Evolutionary conservation across 345 rosid species (phyloP).

Genomic region (Linum trigynum): DNA sequence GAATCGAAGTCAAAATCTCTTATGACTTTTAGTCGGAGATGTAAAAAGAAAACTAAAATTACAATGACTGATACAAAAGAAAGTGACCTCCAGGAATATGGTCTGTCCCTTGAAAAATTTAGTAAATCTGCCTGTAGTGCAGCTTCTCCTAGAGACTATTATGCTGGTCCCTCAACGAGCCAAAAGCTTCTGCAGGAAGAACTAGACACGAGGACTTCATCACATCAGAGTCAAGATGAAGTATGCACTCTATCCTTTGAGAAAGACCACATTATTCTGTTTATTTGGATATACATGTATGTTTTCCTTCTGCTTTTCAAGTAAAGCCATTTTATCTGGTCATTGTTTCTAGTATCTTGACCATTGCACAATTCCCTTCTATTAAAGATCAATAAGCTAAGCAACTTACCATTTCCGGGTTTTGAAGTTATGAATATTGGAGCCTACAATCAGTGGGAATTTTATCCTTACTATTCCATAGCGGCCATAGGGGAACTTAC

Average conservation of each 20-base stretch:
- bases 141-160: slow-evolving; percentile 12
- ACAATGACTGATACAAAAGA: slow-evolving; percentile 11
- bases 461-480: too few species aligned
- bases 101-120: slow-evolving; percentile 6
- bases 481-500: too few species aligned
- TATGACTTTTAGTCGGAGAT: slow-evolving; percentile 34
- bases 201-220: neutral
- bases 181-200: slow-evolving; percentile 7
- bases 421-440: too few species aligned
- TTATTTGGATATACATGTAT: neutral
- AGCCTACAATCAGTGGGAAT: too few species aligned
- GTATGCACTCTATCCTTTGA: slow-evolving; percentile 8
- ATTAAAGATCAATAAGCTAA: too few species aligned
- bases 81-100: neutral
- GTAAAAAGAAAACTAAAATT: slow-evolving; percentile 21
- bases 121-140: slow-evolving; percentile 5
- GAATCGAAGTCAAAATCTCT: slow-evolving; percentile 16
- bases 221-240: slow-evolving; percentile 9
- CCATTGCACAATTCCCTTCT: too few species aligned
- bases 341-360: too few species aligned
- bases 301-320: neutral
- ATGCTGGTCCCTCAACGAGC: slow-evolving; percentile 1
- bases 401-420: too few species aligned
- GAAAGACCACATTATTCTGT: neutral
- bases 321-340: too few species aligned